Base-by-base conservation (phyloP, 2,329 filamentous ascomycete genomes). In the Aspergillus vadensis region DNA sequence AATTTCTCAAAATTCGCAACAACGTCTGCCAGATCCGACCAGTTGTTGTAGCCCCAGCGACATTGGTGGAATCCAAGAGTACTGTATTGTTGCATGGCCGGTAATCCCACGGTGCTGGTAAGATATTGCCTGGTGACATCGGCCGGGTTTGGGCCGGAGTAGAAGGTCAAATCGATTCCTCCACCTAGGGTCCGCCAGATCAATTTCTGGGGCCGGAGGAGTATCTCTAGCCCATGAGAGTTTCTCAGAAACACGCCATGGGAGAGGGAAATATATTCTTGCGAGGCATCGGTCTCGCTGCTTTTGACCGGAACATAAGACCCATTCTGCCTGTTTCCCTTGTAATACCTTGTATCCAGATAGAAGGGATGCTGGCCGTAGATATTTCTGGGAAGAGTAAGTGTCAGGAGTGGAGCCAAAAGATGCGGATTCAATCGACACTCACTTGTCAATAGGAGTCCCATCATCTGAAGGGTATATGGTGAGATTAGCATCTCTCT, bases 61-160 rank as follows among this genome's bases (percentile, higher is more conserved):
- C 91, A 94, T 72, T 96, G 91, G 65, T 96, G 91, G 71, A 84
- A 94, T 0, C 92, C 92, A 62, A 96, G 86, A 0, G 88, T 86
- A 82, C 86, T 94, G 77, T 95, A 95, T 66, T 90, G 88, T 70
- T 93, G 89, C 86, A 94, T 88, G 0, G 87, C 87, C 1, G 91
- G 91, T 5, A 91, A 78, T 0, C 91, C 91, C 55, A 88, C 80
- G 1, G 88, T 84, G 56, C 84, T 87, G 59, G 78, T 75, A 63
- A 91, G 87, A 71, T 94, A 95, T 41, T 89, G 83, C 71, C 85
- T 86, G 15, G 86, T 90, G 23, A 92, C 87, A 12, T 88, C 84
- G 6, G 84, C 81, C 59, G 88, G 87, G 0, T 82, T 86, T 0
- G 90, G 89, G 0, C 91, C 91, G 12, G 88, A 84, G 69, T 90